Percentiles rank a stretch among this genome's conserved stretches.
Evolutionary conservation across 371 early-diverging fungal genomes (phyloP).

Genomic region (Smittium mucronatum): DNA sequence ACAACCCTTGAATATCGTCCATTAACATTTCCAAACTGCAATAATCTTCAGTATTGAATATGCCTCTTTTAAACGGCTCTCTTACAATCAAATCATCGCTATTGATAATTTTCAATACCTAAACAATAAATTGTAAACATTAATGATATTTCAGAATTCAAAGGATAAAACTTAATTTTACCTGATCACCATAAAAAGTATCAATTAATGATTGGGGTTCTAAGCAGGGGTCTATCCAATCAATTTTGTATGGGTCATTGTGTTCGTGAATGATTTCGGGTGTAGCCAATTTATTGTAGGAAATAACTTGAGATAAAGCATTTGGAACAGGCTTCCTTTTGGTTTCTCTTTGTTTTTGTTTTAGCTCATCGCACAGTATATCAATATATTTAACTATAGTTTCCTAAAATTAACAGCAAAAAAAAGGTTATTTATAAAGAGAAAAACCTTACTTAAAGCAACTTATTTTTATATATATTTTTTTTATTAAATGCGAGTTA

Average conservation of each 20-base stretch:
- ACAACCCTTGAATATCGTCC: conserved; percentile 63
- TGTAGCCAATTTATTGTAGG: conserved; percentile 50
- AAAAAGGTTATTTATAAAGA: too few species aligned
- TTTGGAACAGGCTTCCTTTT: conserved; percentile 65
- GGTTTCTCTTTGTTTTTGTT: conserved; percentile 46
- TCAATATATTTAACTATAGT: conserved; percentile 1
- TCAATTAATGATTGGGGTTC: conserved; percentile 22
- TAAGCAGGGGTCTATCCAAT: conserved; percentile 51
- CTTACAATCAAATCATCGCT: conserved; percentile 26
- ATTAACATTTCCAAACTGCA: conserved; percentile 44
- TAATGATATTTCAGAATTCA: conserved; percentile 47
- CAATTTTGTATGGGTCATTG: conserved; percentile 78
- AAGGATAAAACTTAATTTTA: conserved; percentile 20
- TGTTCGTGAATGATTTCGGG: conserved; percentile 68
- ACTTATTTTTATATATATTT: background rate
- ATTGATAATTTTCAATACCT: conserved; percentile 14
- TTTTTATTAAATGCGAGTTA: background rate
- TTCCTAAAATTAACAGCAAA: background rate
- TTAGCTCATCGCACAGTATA: background rate
- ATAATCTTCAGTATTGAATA: conserved; percentile 63
- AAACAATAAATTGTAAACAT: background rate
- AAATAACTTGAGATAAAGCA: conserved; percentile 51
- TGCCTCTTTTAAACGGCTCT: conserved; percentile 60
- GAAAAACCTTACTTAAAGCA: too few species aligned
- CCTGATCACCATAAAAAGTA: conserved; percentile 10